These are phyloP conservation scores for Miamiensis avidus DNA, from an alignment of 169 alveolate genomes.

Conservation along the genomic window DNA sequence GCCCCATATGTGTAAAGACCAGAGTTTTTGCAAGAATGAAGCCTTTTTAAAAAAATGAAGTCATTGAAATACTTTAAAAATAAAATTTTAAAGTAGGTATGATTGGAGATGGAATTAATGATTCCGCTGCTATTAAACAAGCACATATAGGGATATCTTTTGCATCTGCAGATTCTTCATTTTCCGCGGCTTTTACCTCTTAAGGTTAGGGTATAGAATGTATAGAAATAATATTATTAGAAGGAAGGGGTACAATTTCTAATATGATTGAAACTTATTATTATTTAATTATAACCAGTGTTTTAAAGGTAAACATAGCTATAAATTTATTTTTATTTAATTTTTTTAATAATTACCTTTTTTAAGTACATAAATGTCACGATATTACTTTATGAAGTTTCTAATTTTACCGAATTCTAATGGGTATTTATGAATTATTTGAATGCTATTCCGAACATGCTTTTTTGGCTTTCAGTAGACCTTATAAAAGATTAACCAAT, in stretches of 20 bases:
- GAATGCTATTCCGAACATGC: slow-evolving; percentile 1
- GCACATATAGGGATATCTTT: slow-evolving; percentile 30
- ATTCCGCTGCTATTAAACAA: slow-evolving; percentile 32
- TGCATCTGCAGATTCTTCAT: slow-evolving; percentile 28
- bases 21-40: slow-evolving; percentile 30
- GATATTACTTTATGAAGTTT: not conserved
- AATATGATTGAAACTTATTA: too few species aligned
- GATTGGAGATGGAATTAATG: slow-evolving; percentile 43
- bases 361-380: slow-evolving; percentile 3
- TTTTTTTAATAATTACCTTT: not conserved
- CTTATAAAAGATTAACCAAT: not conserved
- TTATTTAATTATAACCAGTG: not conserved
- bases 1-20: not conserved
- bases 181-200: slow-evolving; percentile 26
- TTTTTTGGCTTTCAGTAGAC: slow-evolving; percentile 6
- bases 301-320: not conserved
- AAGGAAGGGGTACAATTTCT: slow-evolving; percentile 25
- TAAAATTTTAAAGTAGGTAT: slow-evolving; percentile 20
- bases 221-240: slow-evolving; percentile 13
- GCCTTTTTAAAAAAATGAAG: slow-evolving; percentile 24
- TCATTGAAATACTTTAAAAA: slow-evolving; percentile 14
- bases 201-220: slow-evolving; percentile 12
- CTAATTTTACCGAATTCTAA: not conserved
- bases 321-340: not conserved
- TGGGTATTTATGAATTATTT: not conserved